Evolutionary conservation across 1,284 basidiomycete genomes (phyloP).

Genomic region (Athelia psychrophila): DNA sequence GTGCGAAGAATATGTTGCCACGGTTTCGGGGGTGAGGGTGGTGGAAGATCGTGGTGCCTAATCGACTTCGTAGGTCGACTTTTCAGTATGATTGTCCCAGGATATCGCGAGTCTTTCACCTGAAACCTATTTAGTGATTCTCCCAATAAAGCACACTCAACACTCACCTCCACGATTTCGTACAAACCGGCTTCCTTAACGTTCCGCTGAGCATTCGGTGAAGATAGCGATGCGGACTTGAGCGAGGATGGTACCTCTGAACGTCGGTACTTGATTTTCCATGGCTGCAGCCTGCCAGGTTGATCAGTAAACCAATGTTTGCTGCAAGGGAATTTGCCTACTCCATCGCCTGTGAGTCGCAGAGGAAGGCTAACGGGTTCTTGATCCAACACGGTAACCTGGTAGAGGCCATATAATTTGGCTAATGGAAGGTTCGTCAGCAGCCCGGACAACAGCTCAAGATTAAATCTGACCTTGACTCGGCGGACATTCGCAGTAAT

Average conservation of each 20-base stretch:
- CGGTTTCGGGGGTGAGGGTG: constrained; percentile 52
- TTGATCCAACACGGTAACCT: constrained; percentile 73
- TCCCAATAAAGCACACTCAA: neutral
- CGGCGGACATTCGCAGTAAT: constrained; percentile 86
- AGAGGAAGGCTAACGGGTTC: constrained; percentile 73
- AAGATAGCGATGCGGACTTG: constrained; percentile 46
- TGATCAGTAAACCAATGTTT: neutral
- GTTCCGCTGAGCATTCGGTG: constrained; percentile 69
- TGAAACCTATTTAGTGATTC: constrained; percentile 22
- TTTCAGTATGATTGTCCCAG: constrained; percentile 66
- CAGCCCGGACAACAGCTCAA: constrained; percentile 3
- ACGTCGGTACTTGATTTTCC: constrained; percentile 76
- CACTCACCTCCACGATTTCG: constrained; percentile 64
- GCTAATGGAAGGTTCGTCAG: constrained; percentile 58
- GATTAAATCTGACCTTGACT: constrained; percentile 54
- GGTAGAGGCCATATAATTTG: constrained; percentile 75
- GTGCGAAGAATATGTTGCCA: constrained; percentile 50
- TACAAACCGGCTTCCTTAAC: constrained; percentile 77
- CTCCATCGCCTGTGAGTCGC: constrained; percentile 83
- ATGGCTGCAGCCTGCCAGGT: constrained; percentile 74
- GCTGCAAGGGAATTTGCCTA: constrained; percentile 35
- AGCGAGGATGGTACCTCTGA: constrained; percentile 44
- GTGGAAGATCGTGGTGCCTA: constrained; percentile 75
- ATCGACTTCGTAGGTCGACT: constrained; percentile 67
- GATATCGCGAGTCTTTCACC: constrained; percentile 84